Base-by-base conservation (phyloP, 1,284 basidiomycete genomes). In the Ustilago xerochloae region DNA sequence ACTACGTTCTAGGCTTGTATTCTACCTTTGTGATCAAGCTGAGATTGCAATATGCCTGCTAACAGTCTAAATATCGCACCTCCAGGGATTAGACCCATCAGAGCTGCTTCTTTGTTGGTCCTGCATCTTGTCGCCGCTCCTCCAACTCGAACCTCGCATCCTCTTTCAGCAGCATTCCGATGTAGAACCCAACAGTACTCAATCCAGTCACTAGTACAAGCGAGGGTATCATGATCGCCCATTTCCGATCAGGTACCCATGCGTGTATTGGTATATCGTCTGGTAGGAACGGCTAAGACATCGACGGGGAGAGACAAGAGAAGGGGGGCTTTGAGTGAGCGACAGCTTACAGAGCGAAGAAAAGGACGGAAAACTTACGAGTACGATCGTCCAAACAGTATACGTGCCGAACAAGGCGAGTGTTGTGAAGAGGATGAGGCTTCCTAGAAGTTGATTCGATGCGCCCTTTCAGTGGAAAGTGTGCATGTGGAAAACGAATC, bases 251-350 rank as follows among this genome's bases (percentile, higher is more conserved):
- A 2, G 70, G 70, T 5, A 73, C 43, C 52, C 54, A 67, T 0
- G 28, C 3, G 30, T 63, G 60, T 6, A 67, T n/a, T 2, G 45
- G 15, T 6, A 56, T 63, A 22, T 67, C 63, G 50, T 67, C 53
- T 9, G 70, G 70, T 22, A 73, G 35, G 43, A 73, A 73, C 1
- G 70, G 70, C 70, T 73, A n/a, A n/a, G n/a, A n/a, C n/a, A n/a
- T n/a, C n/a, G n/a, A n/a, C n/a, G n/a, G n/a, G n/a, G n/a, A n/a
- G n/a, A n/a, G n/a, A n/a, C n/a, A n/a, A n/a, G n/a, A n/a, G n/a
- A n/a, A n/a, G n/a, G n/a, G n/a, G n/a, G n/a, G n/a, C n/a, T n/a
- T n/a, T n/a, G n/a, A n/a, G n/a, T n/a, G n/a, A 22, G 16, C 18
- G 26, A 15, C 18, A 5, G 20, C 15, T 28, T n/a, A 6, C 26